Percentiles rank a stretch among this genome's conserved stretches.
phyloP scores from a whole-genome alignment of 306 rosid genomes.

The Sechiopsis laciniata region DNA sequence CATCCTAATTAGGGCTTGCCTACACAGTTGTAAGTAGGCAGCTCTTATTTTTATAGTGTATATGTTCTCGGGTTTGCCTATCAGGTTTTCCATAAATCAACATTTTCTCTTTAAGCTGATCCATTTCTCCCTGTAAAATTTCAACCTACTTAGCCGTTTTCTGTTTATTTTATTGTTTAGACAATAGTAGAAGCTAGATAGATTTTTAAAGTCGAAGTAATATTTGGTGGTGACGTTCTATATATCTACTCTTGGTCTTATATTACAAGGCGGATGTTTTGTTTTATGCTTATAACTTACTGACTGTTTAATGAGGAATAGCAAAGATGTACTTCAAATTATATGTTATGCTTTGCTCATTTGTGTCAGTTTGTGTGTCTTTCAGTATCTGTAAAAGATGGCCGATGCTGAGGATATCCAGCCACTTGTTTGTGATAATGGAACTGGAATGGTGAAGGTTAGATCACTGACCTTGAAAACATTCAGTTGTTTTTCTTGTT shows the following conservation, averaged over 20 bases:
- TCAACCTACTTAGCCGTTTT: not conserved
- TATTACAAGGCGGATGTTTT: not conserved
- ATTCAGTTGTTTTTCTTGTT: not conserved
- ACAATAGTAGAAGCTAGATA: not conserved
- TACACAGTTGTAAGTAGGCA: too few relatives aligned
- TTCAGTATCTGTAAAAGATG: slow-evolving; percentile 46
- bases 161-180: not conserved
- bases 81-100: not conserved
- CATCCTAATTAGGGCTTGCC: too few relatives aligned
- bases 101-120: not conserved
- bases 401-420: slow-evolving; percentile 93
- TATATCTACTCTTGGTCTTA: not conserved
- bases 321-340: not conserved
- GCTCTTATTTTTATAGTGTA: not conserved
- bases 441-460: slow-evolving; percentile 99
- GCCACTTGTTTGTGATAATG: slow-evolving; percentile 97
- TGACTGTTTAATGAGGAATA: not conserved
- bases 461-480: not conserved
- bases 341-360: not conserved
- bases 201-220: not conserved
- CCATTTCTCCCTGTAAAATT: not conserved
- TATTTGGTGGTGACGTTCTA: not conserved
- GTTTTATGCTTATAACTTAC: too few relatives aligned
- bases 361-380: not conserved
- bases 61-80: not conserved